Base-by-base conservation (phyloP, 768 basidiomycete species). In the Collybiopsis confluens region DNA sequence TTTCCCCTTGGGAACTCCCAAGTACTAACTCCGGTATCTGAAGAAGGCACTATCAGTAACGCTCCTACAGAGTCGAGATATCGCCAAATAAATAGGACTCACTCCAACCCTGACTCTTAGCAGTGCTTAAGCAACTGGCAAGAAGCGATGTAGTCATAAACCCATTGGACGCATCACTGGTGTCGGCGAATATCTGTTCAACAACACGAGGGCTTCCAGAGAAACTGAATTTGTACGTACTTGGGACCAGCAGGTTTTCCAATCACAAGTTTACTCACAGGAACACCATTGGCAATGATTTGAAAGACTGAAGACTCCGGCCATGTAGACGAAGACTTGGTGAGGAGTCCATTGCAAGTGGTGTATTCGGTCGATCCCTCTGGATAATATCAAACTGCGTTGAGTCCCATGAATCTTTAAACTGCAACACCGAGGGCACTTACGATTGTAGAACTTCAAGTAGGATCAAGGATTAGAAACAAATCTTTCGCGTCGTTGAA, bases 301-400 rank as follows among this genome's bases (percentile, higher is more conserved):
- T 84, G 75, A 67, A 84, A 80, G 33, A 77, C 68, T 1, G 86
- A 73, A 0, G 83, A 75, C 33, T 82, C 52, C 7, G 87, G 88
- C 82, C 82, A 89, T 33, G 69, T 64, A 52, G 65, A 71, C 4
- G 83, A 82, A 6, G 85, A 87, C 1, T 74, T 64, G 5, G 71
- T 80, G 41, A 90, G 68, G 27, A 91, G 77, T 37, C 74, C 76
- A 23, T 63, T 45, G 63, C 86, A 88, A 24, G 81, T 83, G 6
- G 81, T 82, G 62, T 87, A 88, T 61, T 86, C 86, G 11, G 68
- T 68, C 18, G 70, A 59, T 40, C 83, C 85, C 75, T 86, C 85
- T 86, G 64, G 20, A 11, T 33, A 54, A 45, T 6, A 42, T n/a
- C 40, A 18, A 23, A 42, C n/a, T 42, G 21, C 5, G 16, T 18